These are phyloP conservation scores for Lipomyces orientalis DNA, from an alignment of 805 yeast species.

Conservation along the genomic window DNA sequence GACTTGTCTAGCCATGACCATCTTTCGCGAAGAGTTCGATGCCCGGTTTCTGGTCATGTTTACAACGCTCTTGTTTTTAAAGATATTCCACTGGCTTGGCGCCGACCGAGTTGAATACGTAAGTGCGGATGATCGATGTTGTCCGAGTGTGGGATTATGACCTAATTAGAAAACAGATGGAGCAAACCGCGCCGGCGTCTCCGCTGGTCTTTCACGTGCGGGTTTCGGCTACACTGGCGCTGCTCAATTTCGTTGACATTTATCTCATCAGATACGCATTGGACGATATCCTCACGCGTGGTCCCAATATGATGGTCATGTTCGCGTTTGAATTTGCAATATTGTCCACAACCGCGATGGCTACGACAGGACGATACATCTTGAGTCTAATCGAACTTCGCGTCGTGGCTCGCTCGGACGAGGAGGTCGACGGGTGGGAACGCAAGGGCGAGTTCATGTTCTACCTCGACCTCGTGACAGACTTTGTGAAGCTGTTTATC, in stretches of 20 bases:
- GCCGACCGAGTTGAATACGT: conserved; percentile 56
- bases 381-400: conserved; percentile 63
- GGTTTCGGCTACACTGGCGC: conserved; percentile 52
- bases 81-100: conserved; percentile 79
- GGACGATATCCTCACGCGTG: conserved; percentile 37
- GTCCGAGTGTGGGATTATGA: neutral
- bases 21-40: conserved; percentile 57
- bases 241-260: conserved; percentile 59
- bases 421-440: conserved; percentile 76
- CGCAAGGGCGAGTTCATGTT: conserved; percentile 65
- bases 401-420: conserved; percentile 50
- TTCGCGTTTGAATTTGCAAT: conserved; percentile 81
- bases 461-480: conserved; percentile 53
- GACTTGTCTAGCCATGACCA: conserved; percentile 59
- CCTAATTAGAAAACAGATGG: conserved; percentile 24
- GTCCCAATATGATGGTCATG: conserved; percentile 55
- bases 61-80: conserved; percentile 55
- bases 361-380: conserved; percentile 53
- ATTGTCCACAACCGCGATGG: conserved; percentile 59
- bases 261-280: conserved; percentile 60
- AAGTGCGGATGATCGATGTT: conserved; percentile 6
- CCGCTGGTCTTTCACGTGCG: conserved; percentile 48
- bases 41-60: conserved; percentile 54
- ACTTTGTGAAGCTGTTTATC: conserved; percentile 52
- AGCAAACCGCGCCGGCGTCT: conserved; percentile 50